A percentile compares a stretch with the other conserved stretches of the same genome.
These are phyloP conservation scores for Hemisphaericaspora xylofermentans DNA, from an alignment of 1,139 yeast species.

Conservation along the genomic window DNA sequence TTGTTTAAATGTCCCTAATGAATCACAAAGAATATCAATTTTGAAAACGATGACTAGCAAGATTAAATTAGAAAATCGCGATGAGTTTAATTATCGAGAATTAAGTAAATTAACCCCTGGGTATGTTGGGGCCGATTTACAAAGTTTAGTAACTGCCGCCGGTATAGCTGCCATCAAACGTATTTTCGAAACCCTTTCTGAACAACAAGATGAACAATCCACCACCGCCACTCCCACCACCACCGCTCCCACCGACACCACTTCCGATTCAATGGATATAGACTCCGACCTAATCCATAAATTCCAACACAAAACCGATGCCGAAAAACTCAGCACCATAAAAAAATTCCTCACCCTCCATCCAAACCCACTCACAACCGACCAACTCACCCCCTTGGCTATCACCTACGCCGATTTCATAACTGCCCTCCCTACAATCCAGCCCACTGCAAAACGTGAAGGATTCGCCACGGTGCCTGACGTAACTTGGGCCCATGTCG, in stretches of 20 bases:
- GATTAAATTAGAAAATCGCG: conserved; percentile 63
- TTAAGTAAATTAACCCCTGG: conserved; percentile 96
- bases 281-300: conserved; percentile 15
- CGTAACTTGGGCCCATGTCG: conserved; percentile 93
- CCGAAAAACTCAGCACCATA: conserved; percentile 59
- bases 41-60: conserved; percentile 68
- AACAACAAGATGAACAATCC: conserved; percentile 30
- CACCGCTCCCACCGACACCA: conserved; percentile 23
- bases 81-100: conserved; percentile 59
- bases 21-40: conserved; percentile 74
- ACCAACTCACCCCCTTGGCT: conserved; percentile 71
- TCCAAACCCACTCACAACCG: conserved; percentile 74
- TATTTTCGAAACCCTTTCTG: conserved; percentile 59
- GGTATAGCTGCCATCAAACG: conserved; percentile 94
- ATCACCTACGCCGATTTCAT: conserved; percentile 80
- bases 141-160: conserved; percentile 91
- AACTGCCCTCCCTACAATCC: conserved; percentile 85
- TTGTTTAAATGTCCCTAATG: conserved; percentile 86
- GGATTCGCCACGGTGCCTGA: conserved; percentile 99
- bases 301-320: conserved; percentile 33
- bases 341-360: conserved; percentile 70
- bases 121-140: conserved; percentile 95
- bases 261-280: conserved; percentile 5
- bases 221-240: conserved; percentile 6
- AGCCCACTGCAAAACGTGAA: conserved; percentile 97